Evolutionary conservation across 176 grass and related monocot species (phyloP), one percentile per base, ranked within the genome.

Genomic region (Carex littledalei): DNA sequence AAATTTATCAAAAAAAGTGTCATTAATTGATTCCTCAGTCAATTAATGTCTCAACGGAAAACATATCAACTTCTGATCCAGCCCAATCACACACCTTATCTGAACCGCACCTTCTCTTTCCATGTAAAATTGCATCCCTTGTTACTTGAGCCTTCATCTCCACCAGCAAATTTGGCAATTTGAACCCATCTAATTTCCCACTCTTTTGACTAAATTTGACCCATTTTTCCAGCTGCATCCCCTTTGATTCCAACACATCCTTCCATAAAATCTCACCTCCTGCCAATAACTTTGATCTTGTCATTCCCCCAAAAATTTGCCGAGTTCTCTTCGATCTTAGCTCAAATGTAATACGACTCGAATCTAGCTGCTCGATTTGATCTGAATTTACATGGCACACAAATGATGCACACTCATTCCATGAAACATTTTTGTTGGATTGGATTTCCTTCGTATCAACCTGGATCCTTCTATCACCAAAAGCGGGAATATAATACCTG

Each of bases 381-480:
- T 83, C 41, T 52, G 43, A 83, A 50, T 67, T 83, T 83, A 41
- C 39, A 9, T 68, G 43, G 32, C 41, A 83, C 63, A 55, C 41
- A 83, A 83, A 83, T 50, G 62, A 83, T 68, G 81, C 81, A 68
- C 41, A 68, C 12, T 83, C 81, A 83, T 66, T 83, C 81, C 22
- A 83, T 22, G 52, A 54, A 52, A 47, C 20, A 83, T 20, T n/a
- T 7, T 20, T 63, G 6, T 8, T 83, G 7, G 62, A 29, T 26
- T 83, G 81, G 20, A 83, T 54, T 21, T 83, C 41, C 43, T 49
- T 83, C 18, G 81, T 83, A 18, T 83, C 81, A 2, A 83, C 22
- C 21, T 54, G 81, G 13, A 83, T 55, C 6, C 59, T 21, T 68
- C 43, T 83, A 54, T 64, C 1, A 21, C 47, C 39, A 2, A 54